phyloP scores from a whole-genome alignment of 2,329 filamentous ascomycete genomes.

The Xylaria digitata region DNA sequence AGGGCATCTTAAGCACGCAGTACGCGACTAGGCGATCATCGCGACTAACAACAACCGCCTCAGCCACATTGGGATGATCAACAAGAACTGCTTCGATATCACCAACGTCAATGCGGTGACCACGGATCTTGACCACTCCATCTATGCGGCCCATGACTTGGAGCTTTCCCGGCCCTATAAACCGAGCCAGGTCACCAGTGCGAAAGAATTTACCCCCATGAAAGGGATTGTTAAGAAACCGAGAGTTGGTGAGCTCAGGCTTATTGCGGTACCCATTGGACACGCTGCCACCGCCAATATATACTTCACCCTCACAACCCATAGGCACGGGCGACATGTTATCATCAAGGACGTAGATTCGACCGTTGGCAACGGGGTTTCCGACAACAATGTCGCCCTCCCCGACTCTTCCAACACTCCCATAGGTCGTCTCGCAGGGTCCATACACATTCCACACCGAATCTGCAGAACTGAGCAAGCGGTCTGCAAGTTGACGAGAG shows the following conservation, averaged over 20 bases:
- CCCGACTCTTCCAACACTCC: constrained; percentile 44
- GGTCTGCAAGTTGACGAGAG: constrained; percentile 45
- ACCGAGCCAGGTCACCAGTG: constrained; percentile 45
- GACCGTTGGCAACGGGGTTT: constrained; percentile 50
- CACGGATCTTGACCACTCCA: constrained; percentile 48
- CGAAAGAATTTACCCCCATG: constrained; percentile 44
- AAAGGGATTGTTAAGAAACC: constrained; percentile 44
- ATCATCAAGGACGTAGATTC: constrained; percentile 56
- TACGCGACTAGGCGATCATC: constrained; percentile 50
- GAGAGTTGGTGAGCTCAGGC: constrained; percentile 35
- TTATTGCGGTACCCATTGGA: constrained; percentile 51
- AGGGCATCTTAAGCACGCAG: constrained; percentile 35
- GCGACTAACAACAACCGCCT: constrained; percentile 44
- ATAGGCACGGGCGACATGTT: constrained; percentile 52
- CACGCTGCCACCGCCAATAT: constrained; percentile 49
- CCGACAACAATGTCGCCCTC: constrained; percentile 44
- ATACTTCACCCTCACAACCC: constrained; percentile 52
- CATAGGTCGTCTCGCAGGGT: constrained; percentile 47
- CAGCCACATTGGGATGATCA: constrained; percentile 41
- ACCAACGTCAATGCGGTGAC: constrained; percentile 48
- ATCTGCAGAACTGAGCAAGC: constrained; percentile 48
- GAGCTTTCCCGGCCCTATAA: constrained; percentile 36
- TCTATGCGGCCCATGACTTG: constrained; percentile 45
- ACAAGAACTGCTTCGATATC: constrained; percentile 47
- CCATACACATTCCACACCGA: constrained; percentile 48